Base-by-base conservation (phyloP, 1,284 basidiomycete species). In the Macrocybe sp. region DNA sequence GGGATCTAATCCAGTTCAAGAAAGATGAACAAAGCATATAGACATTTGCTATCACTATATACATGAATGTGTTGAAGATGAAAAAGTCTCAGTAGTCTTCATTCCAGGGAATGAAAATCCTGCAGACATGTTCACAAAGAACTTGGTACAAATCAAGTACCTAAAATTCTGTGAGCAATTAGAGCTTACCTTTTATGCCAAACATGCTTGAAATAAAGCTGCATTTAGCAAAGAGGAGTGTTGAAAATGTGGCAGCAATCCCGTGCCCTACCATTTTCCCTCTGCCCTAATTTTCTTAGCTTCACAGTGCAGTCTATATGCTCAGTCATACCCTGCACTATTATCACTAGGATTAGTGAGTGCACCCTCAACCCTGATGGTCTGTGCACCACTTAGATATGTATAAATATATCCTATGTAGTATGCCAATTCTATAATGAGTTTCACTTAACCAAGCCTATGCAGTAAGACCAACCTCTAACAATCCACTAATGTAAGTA, bases 21-120 rank as follows among this genome's bases (percentile, higher is more conserved):
- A 64, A 37, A 12, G 45, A 4, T 46, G 63, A 0, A 59, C 66
- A 7, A 74, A 74, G 52, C 73, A 76, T 53, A 71, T 75, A 41
- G 63, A 73, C 45, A 60, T 72, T 42, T 47, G 48, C 1, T 62
- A 66, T 50, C 72, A 72, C 48, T 67, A 56, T 42, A 55, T 73
- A 30, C 60, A 64, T 0, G 64, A 72, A 36, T 45, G 45, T 9
- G 58, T 70, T 44, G 50, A 55, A 40, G 40, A 53, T 7, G 51
- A 45, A 2, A 22, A 47, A 36, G 48, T 56, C n/a, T 22, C 38
- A 41, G 32, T 50, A n/a, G 7, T 47, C 41, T 52, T 52, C 43
- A 49, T 64, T 40, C 10, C 46, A 22, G 52, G 55, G 16, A 29
- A 29, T 9, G 41, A 63, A 5, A 63, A 61, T 45, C 52, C 52